These are phyloP conservation scores for Xylariaceae sp. DNA, from an alignment of 2,329 filamentous ascomycete species.

Conservation along the genomic window DNA sequence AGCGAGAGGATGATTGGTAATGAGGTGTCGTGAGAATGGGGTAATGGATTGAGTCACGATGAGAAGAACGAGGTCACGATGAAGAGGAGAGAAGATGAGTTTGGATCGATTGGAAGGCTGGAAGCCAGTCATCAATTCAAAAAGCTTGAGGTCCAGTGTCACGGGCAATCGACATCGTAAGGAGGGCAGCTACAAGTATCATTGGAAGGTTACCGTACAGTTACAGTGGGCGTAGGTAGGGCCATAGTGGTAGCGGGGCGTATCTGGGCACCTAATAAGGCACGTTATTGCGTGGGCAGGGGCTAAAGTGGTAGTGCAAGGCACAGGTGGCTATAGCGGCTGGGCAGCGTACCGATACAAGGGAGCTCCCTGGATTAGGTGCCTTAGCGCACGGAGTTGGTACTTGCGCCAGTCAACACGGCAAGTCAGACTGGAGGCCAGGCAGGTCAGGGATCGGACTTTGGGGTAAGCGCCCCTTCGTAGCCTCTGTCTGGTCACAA, in stretches of 20 bases:
- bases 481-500: neutral
- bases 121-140: neutral
- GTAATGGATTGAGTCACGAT: constrained; percentile 10
- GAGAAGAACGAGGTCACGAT: constrained; percentile 2
- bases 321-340: too few species aligned
- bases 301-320: neutral
- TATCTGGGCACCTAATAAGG: neutral
- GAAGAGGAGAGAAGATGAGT: neutral
- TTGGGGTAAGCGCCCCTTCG: neutral
- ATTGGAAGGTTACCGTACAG: too few species aligned
- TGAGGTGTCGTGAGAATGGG: constrained; percentile 1
- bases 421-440: neutral
- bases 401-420: too few species aligned
- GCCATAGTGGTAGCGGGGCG: too few species aligned
- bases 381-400: neutral
- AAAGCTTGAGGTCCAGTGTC: neutral
- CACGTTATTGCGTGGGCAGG: neutral
- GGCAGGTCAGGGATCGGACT: neutral
- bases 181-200: too few species aligned
- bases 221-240: too few species aligned
- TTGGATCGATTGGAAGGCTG: neutral
- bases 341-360: too few species aligned
- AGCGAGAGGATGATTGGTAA: neutral
- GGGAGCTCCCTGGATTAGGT: neutral
- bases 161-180: too few species aligned